A percentile compares a stretch with the other conserved stretches of the same genome.
These are phyloP conservation scores for Cytospora paraplurivora DNA, from an alignment of 2,329 filamentous ascomycete genomes.

Conservation along the genomic window DNA sequence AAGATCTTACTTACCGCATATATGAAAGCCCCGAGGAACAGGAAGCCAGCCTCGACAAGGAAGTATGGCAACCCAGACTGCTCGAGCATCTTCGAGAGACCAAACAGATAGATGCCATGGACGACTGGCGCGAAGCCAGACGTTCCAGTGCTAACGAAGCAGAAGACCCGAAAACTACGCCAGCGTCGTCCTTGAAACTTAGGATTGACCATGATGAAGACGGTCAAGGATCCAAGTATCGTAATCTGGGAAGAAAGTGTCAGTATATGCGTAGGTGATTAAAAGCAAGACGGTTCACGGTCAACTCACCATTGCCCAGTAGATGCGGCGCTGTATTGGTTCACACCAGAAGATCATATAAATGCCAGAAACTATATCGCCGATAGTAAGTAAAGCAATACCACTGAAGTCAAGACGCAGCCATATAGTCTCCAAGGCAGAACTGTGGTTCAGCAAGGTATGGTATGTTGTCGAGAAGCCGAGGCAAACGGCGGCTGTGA, in stretches of 20 bases:
- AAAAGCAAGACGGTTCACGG: neutral
- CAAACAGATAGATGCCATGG: neutral
- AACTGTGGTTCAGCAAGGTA: conserved; percentile 34
- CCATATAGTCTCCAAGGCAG: conserved; percentile 31
- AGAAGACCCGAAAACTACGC: neutral
- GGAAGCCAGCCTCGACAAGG: conserved; percentile 42
- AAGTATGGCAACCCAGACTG: conserved; percentile 46
- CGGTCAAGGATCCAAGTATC: neutral
- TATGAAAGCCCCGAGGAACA: conserved; percentile 41
- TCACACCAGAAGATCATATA: conserved; percentile 37
- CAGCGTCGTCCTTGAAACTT: neutral
- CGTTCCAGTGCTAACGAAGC: neutral
- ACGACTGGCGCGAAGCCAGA: neutral
- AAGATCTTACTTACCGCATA: conserved; percentile 41
- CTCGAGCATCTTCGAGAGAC: conserved; percentile 26
- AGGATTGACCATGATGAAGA: neutral
- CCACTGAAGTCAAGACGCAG: conserved; percentile 33
- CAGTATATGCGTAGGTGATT: neutral
- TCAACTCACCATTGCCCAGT: conserved; percentile 34
- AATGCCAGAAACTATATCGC: conserved; percentile 34
- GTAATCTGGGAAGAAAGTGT: neutral
- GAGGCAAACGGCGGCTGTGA: conserved; percentile 31
- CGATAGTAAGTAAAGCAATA: conserved; percentile 32
- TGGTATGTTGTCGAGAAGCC: conserved; percentile 33
- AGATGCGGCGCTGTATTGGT: conserved; percentile 32